Evolutionary conservation across 495 filamentous ascomycete genomes (phyloP).

Genomic region (Aspergillus coremiiformis): DNA sequence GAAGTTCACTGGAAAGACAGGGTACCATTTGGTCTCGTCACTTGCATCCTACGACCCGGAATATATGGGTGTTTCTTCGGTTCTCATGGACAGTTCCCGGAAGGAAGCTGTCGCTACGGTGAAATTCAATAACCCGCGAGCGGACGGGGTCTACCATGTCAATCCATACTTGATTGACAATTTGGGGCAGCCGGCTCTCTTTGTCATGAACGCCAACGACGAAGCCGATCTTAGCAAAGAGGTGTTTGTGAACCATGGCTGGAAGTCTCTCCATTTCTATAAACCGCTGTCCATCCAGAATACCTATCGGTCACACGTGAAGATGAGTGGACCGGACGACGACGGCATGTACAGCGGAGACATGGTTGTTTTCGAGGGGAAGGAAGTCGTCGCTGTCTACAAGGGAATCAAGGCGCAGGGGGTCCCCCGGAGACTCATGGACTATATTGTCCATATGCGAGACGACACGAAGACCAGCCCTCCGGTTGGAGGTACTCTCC

Average conservation of each 20-base stretch:
- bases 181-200: conserved; percentile 43
- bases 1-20: conserved; percentile 40
- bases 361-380: conserved; percentile 30
- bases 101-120: conserved; percentile 33
- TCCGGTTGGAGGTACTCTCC: neutral
- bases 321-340: conserved; percentile 30
- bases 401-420: neutral
- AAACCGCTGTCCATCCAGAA: conserved; percentile 13
- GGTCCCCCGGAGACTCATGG: neutral
- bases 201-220: conserved; percentile 48
- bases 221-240: conserved; percentile 36
- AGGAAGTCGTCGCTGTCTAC: conserved; percentile 29
- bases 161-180: conserved; percentile 42
- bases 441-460: neutral
- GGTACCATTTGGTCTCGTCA: conserved; percentile 59
- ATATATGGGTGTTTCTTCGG: conserved; percentile 51
- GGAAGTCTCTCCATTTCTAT: conserved; percentile 31
- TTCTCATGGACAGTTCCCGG: conserved; percentile 24
- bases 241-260: conserved; percentile 41
- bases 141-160: neutral
- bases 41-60: conserved; percentile 54
- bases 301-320: conserved; percentile 34
- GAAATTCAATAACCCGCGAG: conserved; percentile 17
- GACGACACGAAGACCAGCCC: neutral
- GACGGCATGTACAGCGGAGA: conserved; percentile 31